Conservation (phyloP, 768 basidiomycete species). For the Lentinula boryana region DNA sequence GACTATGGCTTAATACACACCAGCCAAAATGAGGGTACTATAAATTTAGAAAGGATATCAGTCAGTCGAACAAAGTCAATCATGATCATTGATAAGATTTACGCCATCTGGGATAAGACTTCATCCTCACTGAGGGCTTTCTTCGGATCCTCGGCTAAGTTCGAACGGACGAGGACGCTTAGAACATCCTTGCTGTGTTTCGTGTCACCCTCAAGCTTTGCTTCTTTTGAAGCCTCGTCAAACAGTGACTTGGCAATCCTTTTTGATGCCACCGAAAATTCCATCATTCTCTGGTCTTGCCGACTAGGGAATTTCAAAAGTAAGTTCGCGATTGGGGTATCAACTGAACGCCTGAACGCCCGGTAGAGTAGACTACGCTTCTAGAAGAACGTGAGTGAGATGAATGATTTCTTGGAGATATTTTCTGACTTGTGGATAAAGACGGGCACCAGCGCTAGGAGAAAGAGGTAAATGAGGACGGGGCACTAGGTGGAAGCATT, state of each 20-base stretch:
- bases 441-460: background rate
- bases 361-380: background rate
- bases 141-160: conserved; percentile 20
- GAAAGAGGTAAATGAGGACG: background rate
- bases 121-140: conserved; percentile 22
- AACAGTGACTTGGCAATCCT: background rate
- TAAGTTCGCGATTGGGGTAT: background rate
- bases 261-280: background rate
- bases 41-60: background rate
- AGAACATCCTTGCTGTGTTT: conserved; percentile 20
- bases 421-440: background rate
- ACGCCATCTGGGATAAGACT: conserved; percentile 22
- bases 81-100: conserved; percentile 10
- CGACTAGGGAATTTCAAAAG: background rate
- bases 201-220: background rate
- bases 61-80: background rate
- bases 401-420: background rate
- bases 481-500: background rate
- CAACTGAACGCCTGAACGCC: background rate
- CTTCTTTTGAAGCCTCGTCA: background rate
- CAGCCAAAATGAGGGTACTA: conserved; percentile 38
- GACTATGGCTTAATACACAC: background rate
- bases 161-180: conserved; percentile 27
- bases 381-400: background rate
- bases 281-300: background rate